These are phyloP conservation scores for Diaporthe batatas DNA, from an alignment of 2,329 filamentous ascomycete species.

Conservation along the genomic window DNA sequence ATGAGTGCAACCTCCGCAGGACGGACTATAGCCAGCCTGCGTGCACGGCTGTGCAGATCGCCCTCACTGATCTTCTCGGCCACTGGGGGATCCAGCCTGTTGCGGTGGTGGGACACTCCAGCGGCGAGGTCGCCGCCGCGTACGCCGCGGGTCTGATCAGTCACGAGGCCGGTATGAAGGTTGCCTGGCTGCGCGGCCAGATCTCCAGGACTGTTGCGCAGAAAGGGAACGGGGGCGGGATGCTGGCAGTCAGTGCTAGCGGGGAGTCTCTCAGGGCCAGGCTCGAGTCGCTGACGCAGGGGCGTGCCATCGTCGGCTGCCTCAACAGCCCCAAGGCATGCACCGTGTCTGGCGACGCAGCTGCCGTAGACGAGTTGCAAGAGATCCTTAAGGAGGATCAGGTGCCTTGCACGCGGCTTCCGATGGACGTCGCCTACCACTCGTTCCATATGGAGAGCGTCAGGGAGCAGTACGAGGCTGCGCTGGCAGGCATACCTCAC, in stretches of 20 bases:
- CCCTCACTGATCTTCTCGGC: constrained; percentile 53
- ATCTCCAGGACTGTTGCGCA: constrained; percentile 58
- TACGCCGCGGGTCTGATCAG: constrained; percentile 45
- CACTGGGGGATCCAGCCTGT: constrained; percentile 49
- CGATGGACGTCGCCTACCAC: constrained; percentile 28
- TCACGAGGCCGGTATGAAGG: constrained; percentile 44
- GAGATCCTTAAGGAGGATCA: background rate
- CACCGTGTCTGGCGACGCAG: constrained; percentile 10
- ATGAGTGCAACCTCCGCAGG: constrained; percentile 7
- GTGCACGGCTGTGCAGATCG: constrained; percentile 63
- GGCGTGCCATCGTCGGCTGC: constrained; percentile 19
- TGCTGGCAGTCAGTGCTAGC: constrained; percentile 19
- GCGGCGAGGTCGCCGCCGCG: constrained; percentile 56
- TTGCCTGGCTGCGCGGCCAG: constrained; percentile 64
- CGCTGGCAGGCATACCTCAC: constrained; percentile 25
- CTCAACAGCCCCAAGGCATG: constrained; percentile 17
- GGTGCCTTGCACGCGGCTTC: background rate
- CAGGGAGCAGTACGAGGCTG: constrained; percentile 18
- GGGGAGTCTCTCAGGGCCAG: background rate
- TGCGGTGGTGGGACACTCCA: constrained; percentile 55
- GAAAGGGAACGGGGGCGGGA: constrained; percentile 49
- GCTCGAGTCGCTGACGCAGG: background rate
- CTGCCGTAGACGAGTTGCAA: constrained; percentile 24
- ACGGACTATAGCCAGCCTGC: constrained; percentile 57
- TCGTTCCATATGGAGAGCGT: constrained; percentile 35